phyloP scores from a whole-genome alignment of 2,329 filamentous ascomycete species.

The Alternaria alternata region DNA sequence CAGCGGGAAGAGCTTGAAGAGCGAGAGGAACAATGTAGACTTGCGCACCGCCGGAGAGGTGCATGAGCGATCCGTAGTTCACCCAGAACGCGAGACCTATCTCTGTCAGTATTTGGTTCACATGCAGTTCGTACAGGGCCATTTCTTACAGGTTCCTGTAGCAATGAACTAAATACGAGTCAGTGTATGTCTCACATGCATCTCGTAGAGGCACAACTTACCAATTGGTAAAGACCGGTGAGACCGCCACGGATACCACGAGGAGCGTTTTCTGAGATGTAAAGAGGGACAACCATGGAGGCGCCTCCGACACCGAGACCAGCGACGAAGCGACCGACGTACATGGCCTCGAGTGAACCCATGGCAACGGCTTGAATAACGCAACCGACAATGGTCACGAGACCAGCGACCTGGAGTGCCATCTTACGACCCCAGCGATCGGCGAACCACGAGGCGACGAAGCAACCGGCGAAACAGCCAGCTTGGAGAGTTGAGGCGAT shows the following conservation, averaged over 20 bases:
- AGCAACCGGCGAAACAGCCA: slow-evolving; percentile 71
- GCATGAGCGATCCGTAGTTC: slow-evolving; percentile 61
- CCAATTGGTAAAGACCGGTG: slow-evolving; percentile 59
- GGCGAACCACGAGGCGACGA: slow-evolving; percentile 64
- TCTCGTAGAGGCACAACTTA: too few species aligned
- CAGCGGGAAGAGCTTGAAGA: slow-evolving; percentile 70
- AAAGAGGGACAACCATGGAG: slow-evolving; percentile 67
- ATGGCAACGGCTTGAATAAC: slow-evolving; percentile 70
- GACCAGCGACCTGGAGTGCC: slow-evolving; percentile 64
- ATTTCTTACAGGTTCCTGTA: background rate
- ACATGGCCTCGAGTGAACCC: slow-evolving; percentile 69
- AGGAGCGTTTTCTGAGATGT: slow-evolving; percentile 68
- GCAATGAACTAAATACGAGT: background rate
- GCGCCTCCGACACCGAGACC: slow-evolving; percentile 62
- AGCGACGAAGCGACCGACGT: slow-evolving; percentile 68
- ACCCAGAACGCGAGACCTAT: slow-evolving; percentile 64
- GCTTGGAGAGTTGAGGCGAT: slow-evolving; percentile 76
- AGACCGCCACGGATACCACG: slow-evolving; percentile 67
- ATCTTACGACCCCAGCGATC: slow-evolving; percentile 65
- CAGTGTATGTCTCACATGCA: too few species aligned
- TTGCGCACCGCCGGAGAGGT: slow-evolving; percentile 57
- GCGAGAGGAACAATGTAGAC: slow-evolving; percentile 69
- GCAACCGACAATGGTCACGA: slow-evolving; percentile 68
- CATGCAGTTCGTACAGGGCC: background rate
- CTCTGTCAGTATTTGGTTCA: background rate